Evolutionary conservation across 805 yeast species (phyloP).

Genomic region (Gaillardinia entomophila): DNA sequence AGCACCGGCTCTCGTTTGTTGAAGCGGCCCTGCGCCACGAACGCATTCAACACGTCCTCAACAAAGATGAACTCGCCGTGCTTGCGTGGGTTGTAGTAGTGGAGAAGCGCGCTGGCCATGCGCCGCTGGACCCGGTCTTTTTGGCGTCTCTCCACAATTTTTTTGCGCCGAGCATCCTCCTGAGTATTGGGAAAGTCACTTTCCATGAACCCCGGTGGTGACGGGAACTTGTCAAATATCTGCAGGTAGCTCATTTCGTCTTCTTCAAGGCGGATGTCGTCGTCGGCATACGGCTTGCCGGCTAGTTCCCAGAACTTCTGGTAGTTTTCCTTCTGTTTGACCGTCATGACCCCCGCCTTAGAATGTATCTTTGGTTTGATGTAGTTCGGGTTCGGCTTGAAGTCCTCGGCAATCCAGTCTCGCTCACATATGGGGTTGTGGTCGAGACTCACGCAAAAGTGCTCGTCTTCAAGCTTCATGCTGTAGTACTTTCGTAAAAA

Average conservation of each 20-base stretch:
- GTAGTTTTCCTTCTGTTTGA: conserved; percentile 10
- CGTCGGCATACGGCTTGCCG: conserved; percentile 1
- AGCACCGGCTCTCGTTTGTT: too few relatives aligned
- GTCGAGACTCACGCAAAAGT: conserved; percentile 17
- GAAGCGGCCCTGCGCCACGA: conserved; percentile 11
- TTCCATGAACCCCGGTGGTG: conserved; percentile 36
- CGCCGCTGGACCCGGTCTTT: conserved; percentile 22
- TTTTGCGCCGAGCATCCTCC: conserved; percentile 17
- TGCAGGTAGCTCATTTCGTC: conserved; percentile 19
- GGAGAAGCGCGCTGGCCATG: conserved; percentile 3
- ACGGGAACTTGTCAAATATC: conserved; percentile 30
- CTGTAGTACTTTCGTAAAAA: conserved; percentile 20
- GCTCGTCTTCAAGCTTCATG: conserved; percentile 12
- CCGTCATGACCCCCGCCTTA: conserved; percentile 14
- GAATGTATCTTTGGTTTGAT: conserved; percentile 9
- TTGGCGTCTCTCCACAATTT: conserved; percentile 15
- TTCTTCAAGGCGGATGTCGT: conserved; percentile 5
- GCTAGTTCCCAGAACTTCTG: conserved; percentile 9
- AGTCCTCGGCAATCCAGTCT: conserved; percentile 33
- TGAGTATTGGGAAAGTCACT: conserved; percentile 33
- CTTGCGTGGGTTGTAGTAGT: neutral
- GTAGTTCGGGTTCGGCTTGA: conserved; percentile 23
- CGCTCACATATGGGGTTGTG: conserved; percentile 31
- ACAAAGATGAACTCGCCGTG: conserved; percentile 30
- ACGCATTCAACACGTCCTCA: conserved; percentile 24